phyloP scores from a whole-genome alignment of 768 basidiomycete species.

The Tulasnella sp. region DNA sequence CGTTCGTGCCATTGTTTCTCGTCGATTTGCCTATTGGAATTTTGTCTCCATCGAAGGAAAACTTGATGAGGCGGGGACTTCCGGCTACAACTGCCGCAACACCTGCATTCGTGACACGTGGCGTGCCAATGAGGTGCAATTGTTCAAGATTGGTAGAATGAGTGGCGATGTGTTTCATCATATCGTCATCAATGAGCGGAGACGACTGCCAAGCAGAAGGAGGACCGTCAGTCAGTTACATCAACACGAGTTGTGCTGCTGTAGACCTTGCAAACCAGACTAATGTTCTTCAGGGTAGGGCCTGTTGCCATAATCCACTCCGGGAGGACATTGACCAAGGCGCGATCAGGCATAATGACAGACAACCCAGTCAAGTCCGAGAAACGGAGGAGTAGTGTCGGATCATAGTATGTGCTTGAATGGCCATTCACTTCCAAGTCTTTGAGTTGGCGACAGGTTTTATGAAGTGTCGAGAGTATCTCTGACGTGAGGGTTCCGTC shows the following conservation, averaged over 20 bases:
- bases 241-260: too few relatives aligned
- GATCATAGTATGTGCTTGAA: slow-evolving; percentile 42
- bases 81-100: slow-evolving; percentile 39
- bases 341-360: slow-evolving; percentile 61
- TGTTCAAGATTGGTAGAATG: slow-evolving; percentile 41
- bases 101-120: slow-evolving; percentile 52
- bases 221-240: too few relatives aligned
- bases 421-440: slow-evolving; percentile 67
- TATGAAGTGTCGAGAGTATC: slow-evolving; percentile 42
- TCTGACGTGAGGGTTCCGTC: slow-evolving; percentile 57
- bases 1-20: too few relatives aligned
- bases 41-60: slow-evolving; percentile 46
- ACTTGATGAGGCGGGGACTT: slow-evolving; percentile 38
- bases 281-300: slow-evolving; percentile 42
- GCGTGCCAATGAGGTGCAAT: slow-evolving; percentile 54
- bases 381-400: slow-evolving; percentile 40
- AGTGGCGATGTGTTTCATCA: slow-evolving; percentile 41
- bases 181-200: slow-evolving; percentile 43
- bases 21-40: neutral
- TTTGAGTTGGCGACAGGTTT: slow-evolving; percentile 31
- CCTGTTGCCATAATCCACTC: slow-evolving; percentile 41
- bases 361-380: slow-evolving; percentile 43
- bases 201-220: slow-evolving; percentile 27
- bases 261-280: slow-evolving; percentile 67
- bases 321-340: slow-evolving; percentile 40